phyloP scores from a whole-genome alignment of 768 basidiomycete species.

The Naganishia vishniacii region DNA sequence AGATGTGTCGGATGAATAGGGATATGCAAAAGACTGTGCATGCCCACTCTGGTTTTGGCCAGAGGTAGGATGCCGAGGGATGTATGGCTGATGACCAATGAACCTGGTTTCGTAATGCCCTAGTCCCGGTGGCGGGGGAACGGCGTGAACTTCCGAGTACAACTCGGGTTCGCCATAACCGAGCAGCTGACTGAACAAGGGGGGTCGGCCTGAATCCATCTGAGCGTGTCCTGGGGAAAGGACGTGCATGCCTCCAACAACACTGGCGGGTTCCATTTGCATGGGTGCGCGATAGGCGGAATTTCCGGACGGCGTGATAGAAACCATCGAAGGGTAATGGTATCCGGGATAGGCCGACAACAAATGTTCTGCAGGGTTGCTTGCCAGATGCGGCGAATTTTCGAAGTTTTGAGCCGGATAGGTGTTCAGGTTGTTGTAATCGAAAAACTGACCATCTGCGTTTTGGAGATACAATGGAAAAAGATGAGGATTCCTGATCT shows the following conservation, averaged over 20 bases:
- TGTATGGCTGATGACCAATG: neutral
- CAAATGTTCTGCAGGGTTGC: neutral
- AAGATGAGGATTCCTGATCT: neutral
- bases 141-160: neutral
- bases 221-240: neutral
- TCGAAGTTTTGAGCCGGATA: neutral
- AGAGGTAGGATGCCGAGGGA: neutral
- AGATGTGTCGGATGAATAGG: neutral
- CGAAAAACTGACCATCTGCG: neutral
- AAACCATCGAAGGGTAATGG: neutral
- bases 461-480: constrained; percentile 7
- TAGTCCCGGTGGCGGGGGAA: neutral
- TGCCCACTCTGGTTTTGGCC: neutral
- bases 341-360: neutral
- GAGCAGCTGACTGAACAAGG: neutral
- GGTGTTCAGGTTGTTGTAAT: neutral
- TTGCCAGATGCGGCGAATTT: neutral
- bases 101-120: neutral
- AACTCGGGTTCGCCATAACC: neutral
- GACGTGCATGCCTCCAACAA: neutral
- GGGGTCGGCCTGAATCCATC: neutral
- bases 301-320: neutral
- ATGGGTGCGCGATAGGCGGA: constrained; percentile 4
- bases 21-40: neutral
- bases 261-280: neutral